Percentiles rank a stretch among this genome's conserved stretches.
Conservation (phyloP, 306 rosid genomes). For the Arachis hypogaea region DNA sequence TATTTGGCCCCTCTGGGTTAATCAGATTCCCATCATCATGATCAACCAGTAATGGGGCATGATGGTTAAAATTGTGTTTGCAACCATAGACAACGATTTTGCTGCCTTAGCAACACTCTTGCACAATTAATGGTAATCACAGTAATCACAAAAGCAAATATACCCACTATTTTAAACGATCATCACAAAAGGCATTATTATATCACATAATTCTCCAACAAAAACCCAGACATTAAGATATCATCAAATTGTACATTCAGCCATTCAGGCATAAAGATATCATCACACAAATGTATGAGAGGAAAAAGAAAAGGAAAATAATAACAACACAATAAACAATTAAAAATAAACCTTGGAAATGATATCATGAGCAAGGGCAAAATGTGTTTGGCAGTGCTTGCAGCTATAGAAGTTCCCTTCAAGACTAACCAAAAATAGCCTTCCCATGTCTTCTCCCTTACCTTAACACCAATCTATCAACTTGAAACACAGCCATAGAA, state of each 20-base stretch:
- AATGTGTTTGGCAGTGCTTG: slow-evolving; percentile 68
- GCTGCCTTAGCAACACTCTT: neutral
- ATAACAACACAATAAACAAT: neutral
- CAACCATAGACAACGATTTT: neutral
- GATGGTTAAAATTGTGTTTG: neutral
- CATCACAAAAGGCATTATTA: neutral
- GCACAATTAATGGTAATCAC: neutral
- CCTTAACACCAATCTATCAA: slow-evolving; percentile 29
- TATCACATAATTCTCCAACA: slow-evolving; percentile 20
- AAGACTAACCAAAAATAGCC: slow-evolving; percentile 61
- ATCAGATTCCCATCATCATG: slow-evolving; percentile 16
- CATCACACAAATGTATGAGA: slow-evolving; percentile 7
- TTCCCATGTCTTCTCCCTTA: slow-evolving; percentile 55
- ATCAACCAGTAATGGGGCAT: slow-evolving; percentile 16
- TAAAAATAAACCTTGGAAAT: slow-evolving; percentile 54
- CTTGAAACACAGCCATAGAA: slow-evolving; percentile 2
- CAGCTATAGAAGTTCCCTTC: slow-evolving; percentile 72
- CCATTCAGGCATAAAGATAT: neutral
- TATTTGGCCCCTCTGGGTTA: neutral
- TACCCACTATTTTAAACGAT: neutral
- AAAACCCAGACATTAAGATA: slow-evolving; percentile 2
- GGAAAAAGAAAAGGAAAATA: neutral
- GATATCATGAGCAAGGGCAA: slow-evolving; percentile 61
- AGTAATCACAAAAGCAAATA: neutral
- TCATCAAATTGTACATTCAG: neutral